Conservation (phyloP, 306 rosid species). For the Quercus gilva region DNA sequence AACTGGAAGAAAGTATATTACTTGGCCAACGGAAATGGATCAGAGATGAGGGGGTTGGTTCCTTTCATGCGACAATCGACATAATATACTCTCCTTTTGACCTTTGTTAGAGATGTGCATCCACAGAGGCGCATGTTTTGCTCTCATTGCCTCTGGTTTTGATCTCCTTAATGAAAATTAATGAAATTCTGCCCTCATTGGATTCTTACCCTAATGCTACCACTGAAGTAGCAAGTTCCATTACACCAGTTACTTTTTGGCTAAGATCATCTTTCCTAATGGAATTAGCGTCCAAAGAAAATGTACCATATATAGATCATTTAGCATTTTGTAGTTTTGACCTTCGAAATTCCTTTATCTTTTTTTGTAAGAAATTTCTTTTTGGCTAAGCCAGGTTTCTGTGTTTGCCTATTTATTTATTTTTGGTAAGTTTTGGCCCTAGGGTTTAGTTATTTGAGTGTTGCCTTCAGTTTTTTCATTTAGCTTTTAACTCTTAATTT, state of each 20-base stretch:
- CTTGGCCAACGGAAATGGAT: slow-evolving; percentile 84
- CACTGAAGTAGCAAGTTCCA: not conserved
- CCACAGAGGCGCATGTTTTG: not conserved
- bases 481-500: too few relatives aligned
- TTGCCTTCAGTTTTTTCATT: too few relatives aligned
- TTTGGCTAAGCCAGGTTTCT: not conserved
- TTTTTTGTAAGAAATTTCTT: not conserved
- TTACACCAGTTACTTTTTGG: not conserved
- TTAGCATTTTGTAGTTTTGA: not conserved
- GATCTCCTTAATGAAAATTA: not conserved
- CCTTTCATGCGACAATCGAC: slow-evolving; percentile 68
- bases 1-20: slow-evolving; percentile 84
- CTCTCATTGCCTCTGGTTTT: slow-evolving; percentile 1
- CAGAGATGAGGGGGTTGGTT: slow-evolving; percentile 78
- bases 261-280: not conserved
- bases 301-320: slow-evolving; percentile 14
- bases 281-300: slow-evolving; percentile 8
- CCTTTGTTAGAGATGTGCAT: not conserved
- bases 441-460: too few relatives aligned
- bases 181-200: not conserved
- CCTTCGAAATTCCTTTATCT: not conserved
- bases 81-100: not conserved
- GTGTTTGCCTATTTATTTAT: not conserved
- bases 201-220: not conserved
- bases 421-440: too few relatives aligned